Base-by-base conservation (phyloP, 169 alveolate species). In the Cryptosporidium baileyi region DNA sequence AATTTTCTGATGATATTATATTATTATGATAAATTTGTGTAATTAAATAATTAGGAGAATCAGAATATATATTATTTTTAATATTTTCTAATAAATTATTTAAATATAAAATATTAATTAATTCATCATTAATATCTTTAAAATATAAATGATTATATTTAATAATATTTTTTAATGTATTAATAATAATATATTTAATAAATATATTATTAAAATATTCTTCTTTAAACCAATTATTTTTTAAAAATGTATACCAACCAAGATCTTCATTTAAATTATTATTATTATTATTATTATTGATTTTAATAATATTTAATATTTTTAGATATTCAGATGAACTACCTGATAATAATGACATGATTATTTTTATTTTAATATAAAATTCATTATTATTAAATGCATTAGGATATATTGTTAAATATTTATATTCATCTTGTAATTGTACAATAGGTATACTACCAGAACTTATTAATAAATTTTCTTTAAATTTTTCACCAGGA, bases 381-480 rank as follows among this genome's bases (percentile, higher is more conserved):
- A 40, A 40, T 26, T 74, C 26, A 7, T 28, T 30, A 7, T 28
- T 3, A 36, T 22, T n/a, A 38, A 74, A 74, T 22, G 74, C 85
- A 8, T 74, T 26, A 9, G 85, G 85, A 54, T 54, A 74, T 34
- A 41, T 51, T 36, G 85, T 74, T 9, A 74, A 47, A 9, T 44
- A 7, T 2, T 36, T 17, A 38, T 74, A 74, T 47, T 74, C 85
- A 32, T 15, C 57, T 24, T 74, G 7, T 38, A 74, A 36, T 40
- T 74, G 85, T 2, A 74, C 85, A 28, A 52, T 51, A 13, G 85
- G 74, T 38, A 74, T 74, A 41, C 85, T 74, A 0, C 85, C 85
- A 3, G 65, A 57, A 47, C 85, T 57, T 19, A 74, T 74, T 57
- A 40, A 47, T 3, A 74, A 8, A 30, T 19, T 74, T n/a, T 47